Conservation (phyloP, 768 basidiomycete genomes). For the Tylopilus sp. region DNA sequence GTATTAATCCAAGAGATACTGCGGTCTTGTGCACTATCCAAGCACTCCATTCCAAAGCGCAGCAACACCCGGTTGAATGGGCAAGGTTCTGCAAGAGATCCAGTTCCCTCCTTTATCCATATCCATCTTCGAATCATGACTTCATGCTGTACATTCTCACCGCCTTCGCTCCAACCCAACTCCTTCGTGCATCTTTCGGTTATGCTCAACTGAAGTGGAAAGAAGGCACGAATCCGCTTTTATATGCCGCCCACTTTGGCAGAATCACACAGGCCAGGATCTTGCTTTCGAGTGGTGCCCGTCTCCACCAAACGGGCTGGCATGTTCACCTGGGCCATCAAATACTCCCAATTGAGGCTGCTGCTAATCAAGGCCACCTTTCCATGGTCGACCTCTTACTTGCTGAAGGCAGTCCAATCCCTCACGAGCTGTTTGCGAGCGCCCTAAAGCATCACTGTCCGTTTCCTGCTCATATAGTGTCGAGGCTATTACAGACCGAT, state of each 20-base stretch:
- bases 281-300: neutral
- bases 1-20: neutral
- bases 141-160: neutral
- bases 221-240: slow-evolving; percentile 6
- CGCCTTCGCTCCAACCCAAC: neutral
- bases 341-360: slow-evolving; percentile 1
- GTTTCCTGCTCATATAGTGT: neutral
- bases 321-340: neutral
- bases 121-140: neutral
- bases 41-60: neutral
- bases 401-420: neutral
- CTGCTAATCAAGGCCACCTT: neutral
- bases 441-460: neutral
- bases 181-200: neutral
- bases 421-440: neutral
- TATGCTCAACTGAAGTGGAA: neutral
- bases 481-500: neutral
- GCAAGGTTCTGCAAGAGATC: neutral
- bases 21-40: neutral
- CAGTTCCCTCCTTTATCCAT: neutral
- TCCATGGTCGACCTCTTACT: neutral
- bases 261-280: neutral
- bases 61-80: neutral
- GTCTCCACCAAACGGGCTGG: neutral
- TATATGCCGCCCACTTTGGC: slow-evolving; percentile 8